These are phyloP conservation scores for Tulasnella sp. DNA, from an alignment of 768 basidiomycete genomes.

Conservation along the genomic window DNA sequence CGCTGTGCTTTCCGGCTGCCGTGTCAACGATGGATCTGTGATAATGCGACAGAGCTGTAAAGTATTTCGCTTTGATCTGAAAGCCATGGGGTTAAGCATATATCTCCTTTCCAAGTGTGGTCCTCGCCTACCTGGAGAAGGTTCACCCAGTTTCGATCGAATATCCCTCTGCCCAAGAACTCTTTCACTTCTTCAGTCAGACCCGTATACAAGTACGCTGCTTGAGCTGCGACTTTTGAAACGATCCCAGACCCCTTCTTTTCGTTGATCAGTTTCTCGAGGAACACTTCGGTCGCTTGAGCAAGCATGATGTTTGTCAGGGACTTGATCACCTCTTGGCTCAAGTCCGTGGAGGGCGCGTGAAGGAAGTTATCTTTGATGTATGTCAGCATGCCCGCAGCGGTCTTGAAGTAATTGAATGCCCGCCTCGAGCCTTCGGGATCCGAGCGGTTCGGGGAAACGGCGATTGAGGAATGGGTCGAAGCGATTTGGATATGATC, in stretches of 20 bases:
- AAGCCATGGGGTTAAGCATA: neutral
- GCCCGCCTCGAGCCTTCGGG: constrained; percentile 91
- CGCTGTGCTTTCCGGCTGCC: constrained; percentile 75
- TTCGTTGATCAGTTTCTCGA: constrained; percentile 91
- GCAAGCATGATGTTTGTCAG: constrained; percentile 82
- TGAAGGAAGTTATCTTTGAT: constrained; percentile 99
- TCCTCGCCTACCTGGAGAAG: constrained; percentile 62
- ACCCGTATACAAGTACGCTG: constrained; percentile 72
- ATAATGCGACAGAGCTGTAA: constrained; percentile 80
- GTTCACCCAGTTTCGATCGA: constrained; percentile 91
- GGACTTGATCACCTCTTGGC: constrained; percentile 91
- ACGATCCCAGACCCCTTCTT: constrained; percentile 75
- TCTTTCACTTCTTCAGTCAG: constrained; percentile 93
- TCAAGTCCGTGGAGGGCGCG: constrained; percentile 92
- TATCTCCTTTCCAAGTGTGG: neutral
- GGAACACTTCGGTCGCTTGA: constrained; percentile 93
- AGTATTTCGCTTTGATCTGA: constrained; percentile 89
- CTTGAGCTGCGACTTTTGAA: constrained; percentile 78
- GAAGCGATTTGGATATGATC: constrained; percentile 90
- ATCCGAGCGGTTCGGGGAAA: constrained; percentile 77
- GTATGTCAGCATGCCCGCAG: constrained; percentile 95
- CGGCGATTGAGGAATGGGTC: constrained; percentile 88
- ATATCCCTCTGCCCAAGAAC: constrained; percentile 92
- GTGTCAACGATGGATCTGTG: constrained; percentile 77
- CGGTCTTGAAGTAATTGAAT: constrained; percentile 84